Conservation (phyloP, 2,329 filamentous ascomycete genomes). For the Blastomyces gilchristii region DNA sequence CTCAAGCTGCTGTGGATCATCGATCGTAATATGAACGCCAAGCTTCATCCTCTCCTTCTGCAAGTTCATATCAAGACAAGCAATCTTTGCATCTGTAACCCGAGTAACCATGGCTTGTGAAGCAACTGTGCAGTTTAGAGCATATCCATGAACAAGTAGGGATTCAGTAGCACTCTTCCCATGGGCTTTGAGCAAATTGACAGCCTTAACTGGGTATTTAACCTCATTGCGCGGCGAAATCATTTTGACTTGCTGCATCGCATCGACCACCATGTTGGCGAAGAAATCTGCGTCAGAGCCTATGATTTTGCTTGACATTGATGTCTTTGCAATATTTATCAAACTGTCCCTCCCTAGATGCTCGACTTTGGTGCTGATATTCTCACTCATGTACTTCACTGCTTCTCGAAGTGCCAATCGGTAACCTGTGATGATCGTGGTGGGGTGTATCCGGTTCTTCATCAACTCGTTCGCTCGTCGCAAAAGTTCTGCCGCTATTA, state of each 20-base stretch:
- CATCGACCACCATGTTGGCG: constrained; percentile 92
- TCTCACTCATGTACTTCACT: constrained; percentile 97
- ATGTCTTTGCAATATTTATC: constrained; percentile 92
- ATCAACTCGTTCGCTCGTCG: constrained; percentile 92
- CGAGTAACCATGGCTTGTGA: constrained; percentile 96
- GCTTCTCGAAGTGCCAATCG: constrained; percentile 89
- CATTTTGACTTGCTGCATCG: constrained; percentile 87
- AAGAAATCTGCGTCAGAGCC: constrained; percentile 95
- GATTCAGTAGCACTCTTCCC: constrained; percentile 83
- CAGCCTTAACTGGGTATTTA: constrained; percentile 98
- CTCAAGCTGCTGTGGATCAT: constrained; percentile 93
- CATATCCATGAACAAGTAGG: constrained; percentile 86
- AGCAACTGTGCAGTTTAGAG: constrained; percentile 95
- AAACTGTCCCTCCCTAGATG: constrained; percentile 81
- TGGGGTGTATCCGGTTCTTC: constrained; percentile 99
- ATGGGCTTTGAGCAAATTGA: constrained; percentile 97
- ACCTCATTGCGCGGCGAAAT: constrained; percentile 81
- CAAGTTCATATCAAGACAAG: constrained; percentile 92
- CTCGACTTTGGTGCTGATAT: constrained; percentile 93
- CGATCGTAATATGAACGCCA: constrained; percentile 94
- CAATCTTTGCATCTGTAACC: constrained; percentile 90
- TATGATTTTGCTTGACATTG: constrained; percentile 99
- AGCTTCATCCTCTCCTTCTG: constrained; percentile 99
- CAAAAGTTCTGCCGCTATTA: constrained; percentile 92
- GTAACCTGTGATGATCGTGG: constrained; percentile 98